Evolutionary conservation across 331 rosid species (phyloP), one percentile per base, ranked within the genome.

Genomic region (Quercus lobata): DNA sequence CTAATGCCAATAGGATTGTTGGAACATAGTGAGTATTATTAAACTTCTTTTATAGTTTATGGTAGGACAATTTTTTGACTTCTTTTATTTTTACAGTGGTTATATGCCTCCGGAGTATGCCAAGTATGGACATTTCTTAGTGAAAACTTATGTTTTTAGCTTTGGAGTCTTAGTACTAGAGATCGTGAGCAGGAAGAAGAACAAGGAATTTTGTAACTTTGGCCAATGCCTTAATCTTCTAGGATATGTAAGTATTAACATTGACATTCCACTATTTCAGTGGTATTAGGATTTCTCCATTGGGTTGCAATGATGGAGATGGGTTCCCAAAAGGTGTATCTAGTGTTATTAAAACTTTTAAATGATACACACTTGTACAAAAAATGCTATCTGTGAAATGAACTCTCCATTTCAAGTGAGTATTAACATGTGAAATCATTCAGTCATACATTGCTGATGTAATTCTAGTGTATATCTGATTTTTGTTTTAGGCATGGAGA

Each of bases 21-120:
- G 29, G 29, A 27, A 27, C 29, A 27, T 27, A 27, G 29, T 27
- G 2, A 81, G 81, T 82, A 52, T 3, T n/a, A 5, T 46, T 24
- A 21, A 46, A 7, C 17, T 24, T 49, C 8, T 29, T 18, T 35
- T 9, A 25, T 17, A 19, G 52, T 9, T 9, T 16, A 57, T 57
- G 68, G 60, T 8, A 37, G 12, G 18, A 3, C 5, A 14, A 14
- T 49, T 49, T 12, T 49, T 49, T 11, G 16, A 49, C 54, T 49
- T 49, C 17, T 49, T 49, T 68, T 78, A 18, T 14, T 49, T 49
- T 49, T 49, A 14, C 14, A 79, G 81, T 52, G 86, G 90, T 6
- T 87, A 84, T 69, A 76, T 84, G 79, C 62, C 85, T 35, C 86
- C 77, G 0, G 86, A 87, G 30, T 87, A 84, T 10, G 81, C 75